Conservation (phyloP, 257 asterid species). For the Catharanthus roseus region DNA sequence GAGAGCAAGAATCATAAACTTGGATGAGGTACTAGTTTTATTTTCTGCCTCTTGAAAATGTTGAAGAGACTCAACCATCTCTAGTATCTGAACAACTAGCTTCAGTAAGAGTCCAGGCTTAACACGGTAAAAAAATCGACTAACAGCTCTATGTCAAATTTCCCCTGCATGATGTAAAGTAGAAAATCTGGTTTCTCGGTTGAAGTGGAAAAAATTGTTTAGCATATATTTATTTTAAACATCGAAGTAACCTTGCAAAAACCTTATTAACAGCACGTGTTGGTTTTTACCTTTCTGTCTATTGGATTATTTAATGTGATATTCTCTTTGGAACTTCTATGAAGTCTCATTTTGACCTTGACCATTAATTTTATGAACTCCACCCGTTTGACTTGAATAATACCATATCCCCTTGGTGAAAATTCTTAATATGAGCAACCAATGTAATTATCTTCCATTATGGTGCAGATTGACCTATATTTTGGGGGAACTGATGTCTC, state of each 20-base stretch:
- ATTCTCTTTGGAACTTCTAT: too few species aligned
- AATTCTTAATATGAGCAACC: background rate
- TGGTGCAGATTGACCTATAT: constrained; percentile 75
- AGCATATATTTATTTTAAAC: too few species aligned
- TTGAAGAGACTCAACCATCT: background rate
- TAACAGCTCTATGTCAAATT: background rate
- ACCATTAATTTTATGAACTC: background rate
- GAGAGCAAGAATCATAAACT: constrained; percentile 53
- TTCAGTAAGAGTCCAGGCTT: background rate
- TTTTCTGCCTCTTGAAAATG: background rate
- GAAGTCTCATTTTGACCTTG: background rate
- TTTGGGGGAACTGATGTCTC: constrained; percentile 43
- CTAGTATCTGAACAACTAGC: background rate
- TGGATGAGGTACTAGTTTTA: constrained; percentile 53
- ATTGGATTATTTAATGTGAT: background rate
- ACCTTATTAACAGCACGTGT: background rate
- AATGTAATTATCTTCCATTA: background rate
- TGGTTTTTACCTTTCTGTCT: background rate
- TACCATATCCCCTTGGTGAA: too few species aligned
- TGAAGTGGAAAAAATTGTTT: background rate
- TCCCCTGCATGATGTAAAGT: background rate
- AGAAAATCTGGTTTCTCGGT: background rate
- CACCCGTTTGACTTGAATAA: background rate
- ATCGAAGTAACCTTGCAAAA: background rate
- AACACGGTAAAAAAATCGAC: too few species aligned